These are phyloP conservation scores for Lactifluus hygrophoroides DNA, from an alignment of 768 basidiomycete genomes.

Conservation along the genomic window DNA sequence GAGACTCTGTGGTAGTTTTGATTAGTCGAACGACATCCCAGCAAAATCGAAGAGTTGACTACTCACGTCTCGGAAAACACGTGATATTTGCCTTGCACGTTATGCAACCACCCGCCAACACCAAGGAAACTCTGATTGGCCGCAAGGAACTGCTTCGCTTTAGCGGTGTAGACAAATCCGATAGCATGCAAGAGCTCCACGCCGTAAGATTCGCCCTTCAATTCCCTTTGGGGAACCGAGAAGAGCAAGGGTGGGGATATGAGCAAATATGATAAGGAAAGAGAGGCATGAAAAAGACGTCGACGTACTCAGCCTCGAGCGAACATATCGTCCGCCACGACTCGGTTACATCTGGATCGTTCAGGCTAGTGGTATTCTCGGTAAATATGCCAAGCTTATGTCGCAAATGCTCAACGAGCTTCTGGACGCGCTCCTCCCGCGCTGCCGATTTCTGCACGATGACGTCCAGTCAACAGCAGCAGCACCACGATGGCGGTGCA, in stretches of 20 bases:
- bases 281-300: slow-evolving; percentile 25
- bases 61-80: slow-evolving; percentile 88
- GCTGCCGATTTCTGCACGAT: slow-evolving; percentile 61
- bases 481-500: slow-evolving; percentile 1
- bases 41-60: background rate
- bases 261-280: background rate
- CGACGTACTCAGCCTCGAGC: slow-evolving; percentile 74
- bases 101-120: slow-evolving; percentile 89
- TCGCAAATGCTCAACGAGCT: slow-evolving; percentile 70
- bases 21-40: slow-evolving; percentile 1
- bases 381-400: slow-evolving; percentile 83
- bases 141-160: slow-evolving; percentile 77
- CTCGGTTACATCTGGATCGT: slow-evolving; percentile 57
- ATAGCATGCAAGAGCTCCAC: slow-evolving; percentile 78
- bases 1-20: slow-evolving; percentile 49
- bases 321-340: slow-evolving; percentile 75
- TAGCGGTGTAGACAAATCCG: slow-evolving; percentile 77
- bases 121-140: slow-evolving; percentile 62
- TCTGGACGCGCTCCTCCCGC: slow-evolving; percentile 65
- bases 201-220: slow-evolving; percentile 82
- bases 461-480: slow-evolving; percentile 11
- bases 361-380: slow-evolving; percentile 65
- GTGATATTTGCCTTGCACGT: slow-evolving; percentile 87
- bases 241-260: background rate
- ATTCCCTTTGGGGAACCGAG: slow-evolving; percentile 41